These are phyloP conservation scores for Acorus calamus DNA, from an alignment of 106 monocot species.

Conservation along the genomic window DNA sequence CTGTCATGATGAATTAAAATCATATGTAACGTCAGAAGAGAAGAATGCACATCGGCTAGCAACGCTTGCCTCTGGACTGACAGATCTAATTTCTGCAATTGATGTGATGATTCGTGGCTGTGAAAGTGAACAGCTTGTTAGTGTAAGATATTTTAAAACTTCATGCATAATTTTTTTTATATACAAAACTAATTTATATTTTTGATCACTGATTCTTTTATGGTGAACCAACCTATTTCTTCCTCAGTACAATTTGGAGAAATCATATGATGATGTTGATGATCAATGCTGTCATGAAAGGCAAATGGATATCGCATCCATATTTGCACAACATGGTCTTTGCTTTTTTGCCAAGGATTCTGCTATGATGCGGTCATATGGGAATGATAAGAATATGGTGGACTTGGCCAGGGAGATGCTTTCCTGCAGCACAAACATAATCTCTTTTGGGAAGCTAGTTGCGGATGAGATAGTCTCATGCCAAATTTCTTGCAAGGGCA, in stretches of 20 bases:
- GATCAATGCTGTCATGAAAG: slow-evolving; percentile 40
- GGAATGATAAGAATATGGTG: slow-evolving; percentile 15
- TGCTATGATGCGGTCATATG: slow-evolving; percentile 10
- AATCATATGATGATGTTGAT: slow-evolving; percentile 34
- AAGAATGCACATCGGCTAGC: slow-evolving; percentile 25
- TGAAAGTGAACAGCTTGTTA: slow-evolving; percentile 9
- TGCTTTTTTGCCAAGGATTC: slow-evolving; percentile 36
- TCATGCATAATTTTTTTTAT: too few relatives aligned
- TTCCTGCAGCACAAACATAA: slow-evolving; percentile 34
- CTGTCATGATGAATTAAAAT: slow-evolving; percentile 25
- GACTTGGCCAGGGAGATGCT: slow-evolving; percentile 51
- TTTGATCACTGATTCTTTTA: too few relatives aligned
- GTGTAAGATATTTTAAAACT: slow-evolving; percentile 28
- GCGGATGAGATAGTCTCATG: slow-evolving; percentile 6
- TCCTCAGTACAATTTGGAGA: slow-evolving; percentile 60
- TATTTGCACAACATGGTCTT: slow-evolving; percentile 66
- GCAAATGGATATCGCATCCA: slow-evolving; percentile 67
- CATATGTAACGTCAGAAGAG: slow-evolving; percentile 15
- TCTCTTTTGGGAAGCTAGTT: slow-evolving; percentile 56
- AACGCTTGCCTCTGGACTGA: slow-evolving; percentile 39
- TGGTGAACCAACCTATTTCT: background rate
- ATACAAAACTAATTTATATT: too few relatives aligned
- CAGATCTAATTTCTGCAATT: slow-evolving; percentile 57
- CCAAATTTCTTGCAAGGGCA: slow-evolving; percentile 11
- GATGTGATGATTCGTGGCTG: slow-evolving; percentile 60